Evolutionary conservation across 2,329 filamentous ascomycete genomes (phyloP).

Genomic region (Macrophomina phaseolina): DNA sequence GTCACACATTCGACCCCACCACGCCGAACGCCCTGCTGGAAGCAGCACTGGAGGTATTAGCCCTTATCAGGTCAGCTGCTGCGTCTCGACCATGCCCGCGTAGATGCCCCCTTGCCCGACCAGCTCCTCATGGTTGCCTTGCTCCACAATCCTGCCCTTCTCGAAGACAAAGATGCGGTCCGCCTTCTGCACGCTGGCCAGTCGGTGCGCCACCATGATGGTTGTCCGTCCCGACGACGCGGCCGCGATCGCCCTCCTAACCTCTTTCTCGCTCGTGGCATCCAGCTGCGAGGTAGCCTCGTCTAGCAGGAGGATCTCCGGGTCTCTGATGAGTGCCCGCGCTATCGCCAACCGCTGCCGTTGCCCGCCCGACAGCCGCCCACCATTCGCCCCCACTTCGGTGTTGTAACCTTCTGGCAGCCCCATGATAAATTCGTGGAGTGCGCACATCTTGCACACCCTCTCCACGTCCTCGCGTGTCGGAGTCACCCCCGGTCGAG

Average conservation of each 20-base stretch:
- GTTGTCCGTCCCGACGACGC: slow-evolving; percentile 61
- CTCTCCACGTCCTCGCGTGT: slow-evolving; percentile 38
- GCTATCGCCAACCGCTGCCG: slow-evolving; percentile 54
- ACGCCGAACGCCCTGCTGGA: slow-evolving; percentile 23
- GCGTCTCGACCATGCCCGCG: slow-evolving; percentile 43
- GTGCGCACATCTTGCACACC: slow-evolving; percentile 50
- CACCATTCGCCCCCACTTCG: slow-evolving; percentile 50
- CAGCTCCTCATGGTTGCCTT: slow-evolving; percentile 66
- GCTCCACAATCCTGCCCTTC: slow-evolving; percentile 65
- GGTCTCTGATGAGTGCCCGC: slow-evolving; percentile 53
- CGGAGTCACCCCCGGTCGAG: slow-evolving; percentile 35
- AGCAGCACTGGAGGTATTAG: neutral
- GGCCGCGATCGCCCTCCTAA: slow-evolving; percentile 49
- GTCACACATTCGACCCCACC: slow-evolving; percentile 9
- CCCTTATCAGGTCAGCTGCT: slow-evolving; percentile 40
- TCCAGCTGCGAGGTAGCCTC: slow-evolving; percentile 56
- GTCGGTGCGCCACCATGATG: slow-evolving; percentile 76
- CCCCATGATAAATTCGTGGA: slow-evolving; percentile 55
- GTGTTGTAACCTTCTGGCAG: slow-evolving; percentile 56
- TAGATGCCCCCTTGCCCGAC: slow-evolving; percentile 48
- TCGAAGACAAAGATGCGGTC: slow-evolving; percentile 82
- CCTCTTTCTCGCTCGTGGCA: slow-evolving; percentile 50
- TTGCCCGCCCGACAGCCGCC: slow-evolving; percentile 53
- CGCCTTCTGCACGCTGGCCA: slow-evolving; percentile 79
- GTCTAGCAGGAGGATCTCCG: slow-evolving; percentile 53